phyloP scores from a whole-genome alignment of 2,329 filamentous ascomycete species.

The Trichophyton mentagrophytes region DNA sequence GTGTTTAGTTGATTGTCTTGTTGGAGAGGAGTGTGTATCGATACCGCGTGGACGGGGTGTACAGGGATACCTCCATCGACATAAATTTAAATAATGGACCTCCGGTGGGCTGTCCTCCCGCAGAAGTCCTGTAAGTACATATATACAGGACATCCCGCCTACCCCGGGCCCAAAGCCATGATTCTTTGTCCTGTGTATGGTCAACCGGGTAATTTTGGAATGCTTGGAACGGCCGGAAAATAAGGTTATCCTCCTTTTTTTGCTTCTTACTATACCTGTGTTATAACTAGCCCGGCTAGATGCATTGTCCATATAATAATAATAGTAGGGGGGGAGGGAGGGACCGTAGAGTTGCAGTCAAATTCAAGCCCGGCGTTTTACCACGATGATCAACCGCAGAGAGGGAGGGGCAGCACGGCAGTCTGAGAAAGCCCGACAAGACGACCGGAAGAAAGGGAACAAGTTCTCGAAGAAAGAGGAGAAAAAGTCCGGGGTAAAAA shows the following conservation, averaged over 20 bases:
- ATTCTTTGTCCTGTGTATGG: not conserved
- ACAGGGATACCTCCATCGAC: no score
- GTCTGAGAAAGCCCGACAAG: no score
- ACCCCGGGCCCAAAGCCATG: not conserved
- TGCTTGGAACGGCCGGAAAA: not conserved
- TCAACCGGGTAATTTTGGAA: not conserved
- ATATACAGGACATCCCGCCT: not conserved
- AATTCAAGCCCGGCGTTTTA: not conserved
- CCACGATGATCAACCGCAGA: not conserved
- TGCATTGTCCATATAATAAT: not conserved
- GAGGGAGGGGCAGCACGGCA: not conserved
- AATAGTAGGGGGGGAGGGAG: no score
- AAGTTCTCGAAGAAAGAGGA: not conserved
- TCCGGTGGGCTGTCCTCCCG: no score
- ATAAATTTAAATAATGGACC: not conserved
- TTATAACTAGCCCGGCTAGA: not conserved
- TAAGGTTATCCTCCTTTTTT: not conserved
- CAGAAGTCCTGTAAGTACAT: no score
- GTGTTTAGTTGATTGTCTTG: no score
- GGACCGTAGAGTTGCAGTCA: not conserved
- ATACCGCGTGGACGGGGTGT: not conserved
- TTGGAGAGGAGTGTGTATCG: not conserved
- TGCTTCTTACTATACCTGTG: not conserved
- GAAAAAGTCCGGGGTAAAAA: not conserved
- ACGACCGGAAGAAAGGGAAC: not conserved